Base-by-base conservation (phyloP, 2,329 filamentous ascomycete species). In the Paecilomyces sp. region DNA sequence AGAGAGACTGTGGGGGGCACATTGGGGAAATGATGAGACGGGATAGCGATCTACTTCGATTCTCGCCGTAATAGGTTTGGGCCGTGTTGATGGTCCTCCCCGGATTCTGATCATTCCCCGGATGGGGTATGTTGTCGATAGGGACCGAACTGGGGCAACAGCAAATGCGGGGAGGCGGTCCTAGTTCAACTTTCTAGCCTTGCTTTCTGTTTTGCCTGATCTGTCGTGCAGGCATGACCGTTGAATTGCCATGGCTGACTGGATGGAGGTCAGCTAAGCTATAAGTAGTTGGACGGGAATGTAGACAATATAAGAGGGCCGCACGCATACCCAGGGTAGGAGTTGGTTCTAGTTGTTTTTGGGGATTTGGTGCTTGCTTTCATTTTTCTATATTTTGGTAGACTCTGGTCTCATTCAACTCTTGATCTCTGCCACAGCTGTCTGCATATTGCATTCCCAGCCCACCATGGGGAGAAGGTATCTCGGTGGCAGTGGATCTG, bases 401-500 rank as follows among this genome's bases (percentile, higher is more conserved):
- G 8, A 22, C 18, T 47, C 15, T 7, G 15, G 2, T 47, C n/a
- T 3, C n/a, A 3, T 47, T 18, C 18, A 47, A 15, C 18, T 47
- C 4, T 47, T 47, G 15, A 7, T 47, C 4, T 22, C 18, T 47
- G 2, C 41, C 9, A 18, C 1, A 3, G 5, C 34, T 41, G 8
- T 18, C n/a, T 15, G 15, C 36, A 8, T 1, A 18, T 47, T 22
- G 31, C 11, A 33, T 33, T 33, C 9, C 47, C 22, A 51, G 22
- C 51, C 24, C 51, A 30, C 22, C 51, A 76, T 83, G 77, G 74
- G 74, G 31, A 75, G 76, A 53, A 78, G 76, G 64, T 83, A 81
- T 61, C 75, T 82, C 55, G 80, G 80, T 62, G 80, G 80, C 34
- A 80, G 79, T 51, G 80, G 80, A 33, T 75, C 80, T 61, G 68